phyloP scores from a whole-genome alignment of 2,329 filamentous ascomycete genomes.

The Fusarium foetens region DNA sequence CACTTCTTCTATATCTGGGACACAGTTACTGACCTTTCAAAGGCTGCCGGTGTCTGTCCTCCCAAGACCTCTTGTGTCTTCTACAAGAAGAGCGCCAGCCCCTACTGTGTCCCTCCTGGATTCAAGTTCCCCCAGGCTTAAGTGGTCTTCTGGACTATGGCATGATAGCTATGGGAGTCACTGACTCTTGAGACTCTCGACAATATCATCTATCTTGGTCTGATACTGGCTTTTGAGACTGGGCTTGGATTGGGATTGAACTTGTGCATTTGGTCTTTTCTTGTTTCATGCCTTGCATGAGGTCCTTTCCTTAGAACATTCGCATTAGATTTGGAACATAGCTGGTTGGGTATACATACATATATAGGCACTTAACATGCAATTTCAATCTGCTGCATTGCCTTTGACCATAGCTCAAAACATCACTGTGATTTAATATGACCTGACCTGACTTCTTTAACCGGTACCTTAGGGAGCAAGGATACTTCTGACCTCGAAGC shows the following conservation, averaged over 20 bases:
- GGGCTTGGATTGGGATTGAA: neutral
- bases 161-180: slow-evolving; percentile 17
- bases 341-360: slow-evolving; percentile 10
- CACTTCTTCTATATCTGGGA: neutral
- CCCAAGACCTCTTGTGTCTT: slow-evolving; percentile 52
- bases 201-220: slow-evolving; percentile 1
- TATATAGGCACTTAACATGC: slow-evolving; percentile 37
- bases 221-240: neutral
- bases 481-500: rapidly evolving
- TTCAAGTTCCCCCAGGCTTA: slow-evolving; percentile 45
- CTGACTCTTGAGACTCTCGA: neutral
- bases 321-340: slow-evolving; percentile 23
- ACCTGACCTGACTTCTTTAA: rapidly evolving
- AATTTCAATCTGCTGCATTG: slow-evolving; percentile 34
- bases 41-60: slow-evolving; percentile 51
- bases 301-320: slow-evolving; percentile 39
- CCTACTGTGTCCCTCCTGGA: slow-evolving; percentile 52
- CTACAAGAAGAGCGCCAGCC: slow-evolving; percentile 48
- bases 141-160: neutral
- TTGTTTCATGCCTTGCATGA: slow-evolving; percentile 44
- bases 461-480: rapidly evolving
- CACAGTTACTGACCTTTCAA: neutral
- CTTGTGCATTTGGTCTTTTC: slow-evolving; percentile 23
- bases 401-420: neutral
- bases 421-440: rapidly evolving